phyloP scores from a whole-genome alignment of 768 basidiomycete genomes.

The Obba rivulosa region DNA sequence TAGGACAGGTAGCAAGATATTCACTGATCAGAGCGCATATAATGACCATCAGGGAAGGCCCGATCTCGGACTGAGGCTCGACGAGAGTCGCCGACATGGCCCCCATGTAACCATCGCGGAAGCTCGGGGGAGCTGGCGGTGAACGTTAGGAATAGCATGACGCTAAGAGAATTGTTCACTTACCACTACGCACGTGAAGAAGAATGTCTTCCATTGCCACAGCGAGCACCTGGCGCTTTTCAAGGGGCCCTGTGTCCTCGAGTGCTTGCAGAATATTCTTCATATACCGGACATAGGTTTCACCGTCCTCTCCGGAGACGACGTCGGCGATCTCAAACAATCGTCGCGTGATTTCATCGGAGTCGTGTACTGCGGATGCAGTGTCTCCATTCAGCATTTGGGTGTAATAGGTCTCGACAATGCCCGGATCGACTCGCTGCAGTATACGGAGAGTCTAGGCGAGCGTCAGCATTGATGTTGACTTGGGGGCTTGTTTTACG shows the following conservation, averaged over 20 bases:
- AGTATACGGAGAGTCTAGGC: conserved; percentile 67
- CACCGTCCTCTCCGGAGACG: conserved; percentile 44
- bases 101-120: conserved; percentile 29
- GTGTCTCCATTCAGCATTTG: conserved; percentile 37
- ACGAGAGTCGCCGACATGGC: conserved; percentile 35
- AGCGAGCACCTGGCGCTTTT: conserved; percentile 44
- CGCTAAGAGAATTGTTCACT: conserved; percentile 4
- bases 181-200: conserved; percentile 45
- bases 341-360: conserved; percentile 38
- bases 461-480: conserved; percentile 1
- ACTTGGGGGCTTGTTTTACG: neutral
- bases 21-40: conserved; percentile 64
- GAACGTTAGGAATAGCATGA: neutral
- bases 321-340: conserved; percentile 53
- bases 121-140: conserved; percentile 14
- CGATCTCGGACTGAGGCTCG: conserved; percentile 26
- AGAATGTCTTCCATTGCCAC: conserved; percentile 52
- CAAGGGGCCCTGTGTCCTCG: conserved; percentile 29
- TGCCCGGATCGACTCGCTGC: conserved; percentile 48
- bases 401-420: conserved; percentile 52
- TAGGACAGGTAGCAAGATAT: conserved; percentile 45
- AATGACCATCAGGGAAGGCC: conserved; percentile 64
- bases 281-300: conserved; percentile 50
- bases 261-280: conserved; percentile 33
- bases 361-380: conserved; percentile 26